These are phyloP conservation scores for Spongospora subterranea DNA, from an alignment of 208 protist species.

Conservation along the genomic window DNA sequence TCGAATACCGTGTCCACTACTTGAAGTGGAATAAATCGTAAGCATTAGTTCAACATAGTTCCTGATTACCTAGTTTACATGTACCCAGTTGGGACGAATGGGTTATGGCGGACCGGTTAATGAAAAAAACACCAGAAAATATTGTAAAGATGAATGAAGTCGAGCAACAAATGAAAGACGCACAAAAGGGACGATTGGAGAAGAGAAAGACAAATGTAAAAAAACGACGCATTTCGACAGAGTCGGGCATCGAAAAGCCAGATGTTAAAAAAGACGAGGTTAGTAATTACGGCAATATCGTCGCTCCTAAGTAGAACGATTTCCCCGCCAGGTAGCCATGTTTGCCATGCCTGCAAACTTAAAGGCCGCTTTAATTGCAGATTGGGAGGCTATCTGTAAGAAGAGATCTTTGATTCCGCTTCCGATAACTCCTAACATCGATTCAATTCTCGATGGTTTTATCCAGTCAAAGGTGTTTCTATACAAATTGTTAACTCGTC, in stretches of 20 bases:
- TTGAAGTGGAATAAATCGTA: conserved; percentile 55
- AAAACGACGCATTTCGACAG: background rate
- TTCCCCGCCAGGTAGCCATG: background rate
- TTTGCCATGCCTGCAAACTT: conserved; percentile 19
- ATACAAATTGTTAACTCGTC: too few species aligned
- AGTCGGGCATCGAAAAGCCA: background rate
- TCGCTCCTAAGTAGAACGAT: background rate
- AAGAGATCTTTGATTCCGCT: background rate
- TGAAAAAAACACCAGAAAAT: conserved; percentile 37
- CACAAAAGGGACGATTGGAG: background rate
- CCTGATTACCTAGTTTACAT: background rate
- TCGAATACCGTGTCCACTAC: conserved; percentile 46
- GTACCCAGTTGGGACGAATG: conserved; percentile 35
- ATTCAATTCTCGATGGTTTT: conserved; percentile 26
- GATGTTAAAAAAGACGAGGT: conserved; percentile 39
- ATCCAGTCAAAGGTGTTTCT: conserved; percentile 5
- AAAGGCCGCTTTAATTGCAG: conserved; percentile 37
- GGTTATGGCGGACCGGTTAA: conserved; percentile 2
- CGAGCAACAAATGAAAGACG: background rate
- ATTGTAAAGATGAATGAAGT: conserved; percentile 35
- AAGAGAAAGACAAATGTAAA: background rate
- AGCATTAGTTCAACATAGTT: background rate
- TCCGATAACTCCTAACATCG: conserved; percentile 14
- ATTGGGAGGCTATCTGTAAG: conserved; percentile 55
- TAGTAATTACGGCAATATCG: background rate